Percentiles rank a stretch among this genome's conserved stretches.
These are phyloP conservation scores for Colletotrichum sp. DNA, from an alignment of 2,329 filamentous ascomycete genomes.

Conservation along the genomic window DNA sequence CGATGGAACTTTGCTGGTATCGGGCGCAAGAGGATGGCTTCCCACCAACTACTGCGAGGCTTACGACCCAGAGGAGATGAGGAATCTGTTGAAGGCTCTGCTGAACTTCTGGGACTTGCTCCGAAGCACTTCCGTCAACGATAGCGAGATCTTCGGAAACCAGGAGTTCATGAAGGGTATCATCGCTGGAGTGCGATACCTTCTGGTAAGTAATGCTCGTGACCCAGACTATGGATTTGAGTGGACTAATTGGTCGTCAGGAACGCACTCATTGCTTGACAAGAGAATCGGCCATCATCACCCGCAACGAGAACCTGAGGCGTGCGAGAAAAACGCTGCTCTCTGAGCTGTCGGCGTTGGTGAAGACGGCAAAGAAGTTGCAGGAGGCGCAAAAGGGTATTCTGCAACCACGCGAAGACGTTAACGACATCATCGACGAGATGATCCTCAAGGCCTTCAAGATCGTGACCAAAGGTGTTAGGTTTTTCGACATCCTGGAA, in stretches of 20 bases:
- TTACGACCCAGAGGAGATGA: constrained; percentile 89
- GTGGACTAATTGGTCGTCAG: constrained; percentile 46
- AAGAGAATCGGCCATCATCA: constrained; percentile 77
- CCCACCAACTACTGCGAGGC: constrained; percentile 98
- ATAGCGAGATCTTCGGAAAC: constrained; percentile 81
- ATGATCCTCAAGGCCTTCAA: constrained; percentile 94
- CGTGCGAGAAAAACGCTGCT: constrained; percentile 85
- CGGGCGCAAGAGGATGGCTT: constrained; percentile 90
- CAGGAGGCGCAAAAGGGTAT: constrained; percentile 71
- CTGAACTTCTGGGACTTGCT: constrained; percentile 93
- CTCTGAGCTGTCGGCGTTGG: constrained; percentile 86
- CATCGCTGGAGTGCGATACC: constrained; percentile 88
- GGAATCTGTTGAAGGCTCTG: constrained; percentile 82
- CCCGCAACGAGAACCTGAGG: constrained; percentile 76
- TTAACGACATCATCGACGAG: constrained; percentile 84
- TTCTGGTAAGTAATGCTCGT: constrained; percentile 69
- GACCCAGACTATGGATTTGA: no score
- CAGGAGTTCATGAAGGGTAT: constrained; percentile 95
- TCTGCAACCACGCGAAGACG: constrained; percentile 54
- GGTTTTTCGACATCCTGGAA: constrained; percentile 86
- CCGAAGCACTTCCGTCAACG: constrained; percentile 76
- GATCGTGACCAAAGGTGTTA: constrained; percentile 88
- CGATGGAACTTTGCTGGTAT: constrained; percentile 87
- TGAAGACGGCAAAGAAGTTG: constrained; percentile 86
- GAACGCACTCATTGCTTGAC: constrained; percentile 89